Percentiles rank a stretch among this genome's conserved stretches.
phyloP scores from a whole-genome alignment of 306 rosid genomes.

The Coriaria nepalensis region DNA sequence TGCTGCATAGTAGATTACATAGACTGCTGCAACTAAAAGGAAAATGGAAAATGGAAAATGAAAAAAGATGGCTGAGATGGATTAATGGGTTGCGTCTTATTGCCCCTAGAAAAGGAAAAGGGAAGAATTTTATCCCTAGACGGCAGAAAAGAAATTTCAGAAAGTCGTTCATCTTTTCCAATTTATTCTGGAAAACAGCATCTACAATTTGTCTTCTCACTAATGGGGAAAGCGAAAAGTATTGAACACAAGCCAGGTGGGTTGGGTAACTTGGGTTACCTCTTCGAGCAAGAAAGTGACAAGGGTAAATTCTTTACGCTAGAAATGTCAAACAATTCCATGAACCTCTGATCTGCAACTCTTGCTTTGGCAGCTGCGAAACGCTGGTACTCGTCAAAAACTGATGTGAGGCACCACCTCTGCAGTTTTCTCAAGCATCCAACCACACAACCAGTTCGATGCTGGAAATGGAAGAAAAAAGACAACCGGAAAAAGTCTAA shows the following conservation, averaged over 20 bases:
- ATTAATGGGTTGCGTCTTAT: not conserved
- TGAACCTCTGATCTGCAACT: slow-evolving; percentile 84
- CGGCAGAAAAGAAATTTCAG: no score
- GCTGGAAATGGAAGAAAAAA: slow-evolving; percentile 35
- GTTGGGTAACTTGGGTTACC: slow-evolving; percentile 13
- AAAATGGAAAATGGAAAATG: slow-evolving; percentile 13
- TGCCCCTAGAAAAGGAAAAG: no score
- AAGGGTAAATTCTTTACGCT: slow-evolving; percentile 54
- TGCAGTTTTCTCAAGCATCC: slow-evolving; percentile 93
- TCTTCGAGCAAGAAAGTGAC: slow-evolving; percentile 48
- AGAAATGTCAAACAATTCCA: slow-evolving; percentile 79
- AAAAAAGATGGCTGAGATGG: not conserved
- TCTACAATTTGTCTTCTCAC: no score
- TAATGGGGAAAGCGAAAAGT: no score
- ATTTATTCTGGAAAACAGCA: no score
- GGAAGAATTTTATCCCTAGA: no score
- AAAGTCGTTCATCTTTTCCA: no score
- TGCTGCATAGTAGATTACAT: not conserved
- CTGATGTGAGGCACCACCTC: slow-evolving; percentile 86
- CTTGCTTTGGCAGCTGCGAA: slow-evolving; percentile 97
- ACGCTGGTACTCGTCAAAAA: slow-evolving; percentile 82
- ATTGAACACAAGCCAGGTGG: no score
- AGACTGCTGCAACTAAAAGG: slow-evolving; percentile 15
- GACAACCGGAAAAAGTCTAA: slow-evolving; percentile 7
- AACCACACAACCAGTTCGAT: slow-evolving; percentile 92